Conservation (phyloP, 306 rosid species). For the Mimosa pudica region DNA sequence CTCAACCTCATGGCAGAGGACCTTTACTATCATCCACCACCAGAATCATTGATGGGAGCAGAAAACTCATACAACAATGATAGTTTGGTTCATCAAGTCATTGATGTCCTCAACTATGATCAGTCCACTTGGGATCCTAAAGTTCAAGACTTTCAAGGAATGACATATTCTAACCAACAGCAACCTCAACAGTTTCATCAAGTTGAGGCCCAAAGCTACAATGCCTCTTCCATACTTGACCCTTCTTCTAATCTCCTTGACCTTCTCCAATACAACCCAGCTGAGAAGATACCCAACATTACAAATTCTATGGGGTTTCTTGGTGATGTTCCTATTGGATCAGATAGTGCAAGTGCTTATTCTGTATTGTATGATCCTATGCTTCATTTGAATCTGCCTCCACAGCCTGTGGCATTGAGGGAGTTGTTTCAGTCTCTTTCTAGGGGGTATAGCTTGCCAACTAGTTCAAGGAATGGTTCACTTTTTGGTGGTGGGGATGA, state of each 20-base stretch:
- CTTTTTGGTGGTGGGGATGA: conserved; percentile 69
- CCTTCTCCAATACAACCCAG: conserved; percentile 62
- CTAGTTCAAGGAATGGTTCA: conserved; percentile 58
- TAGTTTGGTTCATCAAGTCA: conserved; percentile 44
- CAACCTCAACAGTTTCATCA: conserved; percentile 55
- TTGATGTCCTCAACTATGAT: conserved; percentile 39
- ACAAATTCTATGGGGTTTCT: conserved; percentile 49
- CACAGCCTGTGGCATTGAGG: conserved; percentile 78
- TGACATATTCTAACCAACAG: conserved; percentile 39
- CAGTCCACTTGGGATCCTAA: conserved; percentile 52
- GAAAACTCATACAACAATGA: conserved; percentile 40
- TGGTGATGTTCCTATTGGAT: conserved; percentile 55
- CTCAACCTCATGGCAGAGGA: conserved; percentile 56
- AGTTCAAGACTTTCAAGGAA: conserved; percentile 52
- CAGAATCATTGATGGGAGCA: conserved; percentile 39
- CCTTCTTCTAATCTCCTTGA: conserved; percentile 71
- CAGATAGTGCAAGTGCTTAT: conserved; percentile 49
- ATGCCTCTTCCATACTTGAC: conserved; percentile 36
- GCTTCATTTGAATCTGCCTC: conserved; percentile 81
- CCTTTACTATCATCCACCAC: conserved; percentile 56
- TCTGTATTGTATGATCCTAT: conserved; percentile 70
- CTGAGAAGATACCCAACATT: conserved; percentile 41
- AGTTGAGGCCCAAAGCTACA: conserved; percentile 43
- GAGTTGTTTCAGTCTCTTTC: conserved; percentile 76
- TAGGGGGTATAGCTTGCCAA: conserved; percentile 63